Base-by-base conservation (phyloP, 192 early-diverging fungal species). In the Entomortierella parvispora region DNA sequence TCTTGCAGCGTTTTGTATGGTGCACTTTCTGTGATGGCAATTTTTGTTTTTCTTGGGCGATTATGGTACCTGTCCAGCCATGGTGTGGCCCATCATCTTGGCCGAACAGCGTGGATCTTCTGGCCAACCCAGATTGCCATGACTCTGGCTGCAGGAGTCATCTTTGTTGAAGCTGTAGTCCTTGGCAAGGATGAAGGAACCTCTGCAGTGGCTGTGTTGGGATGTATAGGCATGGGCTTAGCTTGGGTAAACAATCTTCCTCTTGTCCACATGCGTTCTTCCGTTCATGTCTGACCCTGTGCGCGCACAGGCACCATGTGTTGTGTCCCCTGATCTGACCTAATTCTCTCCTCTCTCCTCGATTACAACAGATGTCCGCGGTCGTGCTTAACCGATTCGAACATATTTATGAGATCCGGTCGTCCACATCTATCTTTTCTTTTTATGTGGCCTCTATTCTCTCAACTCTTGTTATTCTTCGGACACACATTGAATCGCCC, bases 61-160 rank as follows among this genome's bases (percentile, higher is more conserved):
- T 26, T 50, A 11, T 56, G 50, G 6, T 62, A 50, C 26, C 28
- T 75, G 18, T 20, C 17, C 5, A 54, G 28, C 7, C 28, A 62
- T 29, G 34, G 31, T 5, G n/a, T 31, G 23, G 46, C 55, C 1
- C 70, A 72, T 29, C 23, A 18, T 22, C 42, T 65, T 9, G 70
- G 70, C 12, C 61, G 70, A 12, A 72, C 70, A 31, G 56, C 22
- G 17, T 58, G 46, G 55, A 72, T 72, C n/a, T 72, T 65, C 18
- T 72, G 70, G 70, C 70, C 70, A 31, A 53, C 70, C 4, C 70
- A 72, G 57, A 22, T 57, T 14, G 37, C 62, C 5, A 72, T 72
- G 62, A 8, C 49, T 7, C 18, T 64, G 37, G 57, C 58, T 5
- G 53, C 70, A n/a, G 43, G 20, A 5, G 26, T 59, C 8, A 40